Base-by-base conservation (phyloP, 2,329 filamentous ascomycete genomes). In the Achaetomium macrosporum region DNA sequence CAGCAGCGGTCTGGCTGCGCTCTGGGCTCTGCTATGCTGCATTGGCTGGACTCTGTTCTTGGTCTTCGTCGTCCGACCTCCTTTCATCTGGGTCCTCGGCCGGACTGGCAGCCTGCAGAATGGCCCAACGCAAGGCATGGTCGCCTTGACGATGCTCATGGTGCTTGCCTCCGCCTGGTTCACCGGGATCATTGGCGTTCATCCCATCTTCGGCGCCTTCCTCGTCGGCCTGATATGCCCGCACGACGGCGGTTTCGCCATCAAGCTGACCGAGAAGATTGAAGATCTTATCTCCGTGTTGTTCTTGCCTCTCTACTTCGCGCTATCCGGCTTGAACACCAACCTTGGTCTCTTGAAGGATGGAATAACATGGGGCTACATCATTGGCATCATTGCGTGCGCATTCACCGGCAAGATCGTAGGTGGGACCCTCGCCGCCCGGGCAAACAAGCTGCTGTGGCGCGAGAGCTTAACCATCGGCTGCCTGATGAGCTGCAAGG, bases 401-500 rank as follows among this genome's bases (percentile, higher is more conserved):
- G 92, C 92, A 1, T 95, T 96, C 64, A 72, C 83, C 19, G 89
- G 85, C 45, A 97, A 97, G 68, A 87, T 97, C 47, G 74, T 85
- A 12, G 92, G 91, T 40, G 90, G 89, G 16, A 84, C 89, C 0
- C 54, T 95, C 1, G 90, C 91, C 8, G 90, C 92, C 0, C 81
- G 83, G 35, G 65, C 82, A 3, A 88, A 83, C 62, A 90, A 87
- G 25, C 75, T 96, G 47, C 78, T 95, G 1, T 97, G 92, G 92
- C 81, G 91, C 54, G 92, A 97, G 68, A 91, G 87, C 53, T 81
- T 95, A 31, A 83, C 89, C 1, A 93, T 97, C 60, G 92, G 92
- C 13, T 83, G 85, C 15, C 71, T 96, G 63, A 97, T 97, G 92
- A 95, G 89, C 70, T 97, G 92, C 70, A 97, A 97, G 69, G 92